These are phyloP conservation scores for Neurospora pannonica DNA, from an alignment of 495 filamentous ascomycete species.

Conservation along the genomic window DNA sequence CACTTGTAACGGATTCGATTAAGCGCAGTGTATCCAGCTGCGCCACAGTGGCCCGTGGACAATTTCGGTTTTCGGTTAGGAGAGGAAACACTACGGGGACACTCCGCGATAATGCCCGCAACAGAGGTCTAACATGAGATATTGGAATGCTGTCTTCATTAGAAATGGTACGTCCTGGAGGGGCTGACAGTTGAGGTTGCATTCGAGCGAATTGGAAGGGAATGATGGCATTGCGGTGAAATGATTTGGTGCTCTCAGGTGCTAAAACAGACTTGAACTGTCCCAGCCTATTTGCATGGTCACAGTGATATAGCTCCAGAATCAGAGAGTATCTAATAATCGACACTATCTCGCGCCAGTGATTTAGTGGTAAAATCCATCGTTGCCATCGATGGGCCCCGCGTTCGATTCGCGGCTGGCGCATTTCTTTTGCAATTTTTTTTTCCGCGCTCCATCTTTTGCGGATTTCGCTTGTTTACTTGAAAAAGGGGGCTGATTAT, in stretches of 20 bases:
- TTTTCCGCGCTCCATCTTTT: background rate
- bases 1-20: too few species aligned
- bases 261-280: background rate
- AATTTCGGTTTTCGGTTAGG: background rate
- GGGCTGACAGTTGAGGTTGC: too few species aligned
- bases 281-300: too few species aligned
- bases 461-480: background rate
- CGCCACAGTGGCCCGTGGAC: background rate
- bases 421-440: conserved; percentile 17
- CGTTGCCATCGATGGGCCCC: conserved; percentile 46
- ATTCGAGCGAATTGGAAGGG: too few species aligned
- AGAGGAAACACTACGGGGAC: background rate
- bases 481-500: background rate
- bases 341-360: conserved; percentile 14
- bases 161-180: too few species aligned
- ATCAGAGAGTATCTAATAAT: too few species aligned
- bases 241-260: too few species aligned
- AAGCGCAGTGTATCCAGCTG: background rate
- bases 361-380: conserved; percentile 47
- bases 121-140: background rate
- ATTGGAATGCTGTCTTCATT: accelerated
- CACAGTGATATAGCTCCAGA: too few species aligned
- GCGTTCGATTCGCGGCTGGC: conserved; percentile 42
- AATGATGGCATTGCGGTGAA: background rate
- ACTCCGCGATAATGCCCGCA: background rate